Conservation (phyloP, 2,329 filamentous ascomycete genomes). For the Whalleya microplaca region DNA sequence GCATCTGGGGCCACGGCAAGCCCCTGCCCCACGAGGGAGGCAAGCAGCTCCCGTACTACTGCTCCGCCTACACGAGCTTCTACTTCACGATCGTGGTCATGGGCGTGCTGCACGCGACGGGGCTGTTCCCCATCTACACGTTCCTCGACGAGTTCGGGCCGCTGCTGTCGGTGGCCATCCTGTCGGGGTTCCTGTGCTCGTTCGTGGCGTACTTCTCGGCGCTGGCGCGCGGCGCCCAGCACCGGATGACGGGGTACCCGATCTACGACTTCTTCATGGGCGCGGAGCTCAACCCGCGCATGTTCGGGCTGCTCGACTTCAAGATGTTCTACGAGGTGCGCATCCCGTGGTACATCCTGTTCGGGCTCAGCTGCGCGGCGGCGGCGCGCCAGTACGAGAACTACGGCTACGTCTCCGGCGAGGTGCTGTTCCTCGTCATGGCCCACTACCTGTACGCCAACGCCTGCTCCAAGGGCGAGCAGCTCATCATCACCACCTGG, state of each 20-base stretch:
- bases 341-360: slow-evolving; percentile 88
- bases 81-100: slow-evolving; percentile 81
- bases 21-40: slow-evolving; percentile 80
- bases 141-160: slow-evolving; percentile 95
- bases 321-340: slow-evolving; percentile 98
- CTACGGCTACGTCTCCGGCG: slow-evolving; percentile 85
- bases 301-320: slow-evolving; percentile 87
- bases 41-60: slow-evolving; percentile 91
- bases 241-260: slow-evolving; percentile 87
- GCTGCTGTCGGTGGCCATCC: slow-evolving; percentile 88
- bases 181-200: slow-evolving; percentile 84
- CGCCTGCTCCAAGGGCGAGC: slow-evolving; percentile 89
- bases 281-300: slow-evolving; percentile 83
- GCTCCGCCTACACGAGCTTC: slow-evolving; percentile 85
- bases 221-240: slow-evolving; percentile 75
- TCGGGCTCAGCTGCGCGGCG: slow-evolving; percentile 75
- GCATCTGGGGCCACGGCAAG: slow-evolving; percentile 86
- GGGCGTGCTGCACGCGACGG: slow-evolving; percentile 76
- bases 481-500: slow-evolving; percentile 88
- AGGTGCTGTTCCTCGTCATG: slow-evolving; percentile 82
- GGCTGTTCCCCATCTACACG: slow-evolving; percentile 86
- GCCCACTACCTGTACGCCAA: slow-evolving; percentile 93
- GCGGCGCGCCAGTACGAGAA: slow-evolving; percentile 82
- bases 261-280: slow-evolving; percentile 96
- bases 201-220: slow-evolving; percentile 87